Base-by-base conservation (phyloP, 345 rosid genomes). In the Populus nigra region DNA sequence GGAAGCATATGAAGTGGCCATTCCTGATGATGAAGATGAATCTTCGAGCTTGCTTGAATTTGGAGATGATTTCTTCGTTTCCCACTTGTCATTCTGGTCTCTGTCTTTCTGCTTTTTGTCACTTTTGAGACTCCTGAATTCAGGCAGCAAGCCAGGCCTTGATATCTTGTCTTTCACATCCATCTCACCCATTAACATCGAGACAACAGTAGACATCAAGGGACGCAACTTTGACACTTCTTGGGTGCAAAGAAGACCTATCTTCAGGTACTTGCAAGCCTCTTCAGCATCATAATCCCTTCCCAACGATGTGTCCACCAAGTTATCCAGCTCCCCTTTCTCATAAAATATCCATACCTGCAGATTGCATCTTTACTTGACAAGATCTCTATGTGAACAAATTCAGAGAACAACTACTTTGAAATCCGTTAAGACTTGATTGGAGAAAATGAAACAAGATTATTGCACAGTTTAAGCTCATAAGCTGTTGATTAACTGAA, bases 201-300 rank as follows among this genome's bases (percentile, higher is more conserved):
- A 70, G 27, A 85, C 85, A 78, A 80, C 85, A 0, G 77, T 75
- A 13, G 92, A 77, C 91, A 90, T 90, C 69, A 83, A 45, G 23
- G 94, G 94, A 35, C 94, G 86, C 67, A 80, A 82, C 78, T 85
- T 89, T 23, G 94, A 81, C 82, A 62, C 72, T 50, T 89, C 94
- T 77, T 90, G 94, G 66, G 90, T 89, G 90, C 94, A 87, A n/a
- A 88, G 88, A 41, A 90, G 88, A 15, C 88, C 90, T 65, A 89
- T 84, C 84, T 84, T 88, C 53, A 90, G 73, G 85, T 74, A 90
- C 45, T 72, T 84, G 62, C 65, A 73, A 71, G 88, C 91, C 75
- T 90, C 90, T 73, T 85, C 88, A 31, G 27, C 43, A 8, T 84
- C 72, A 12, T 39, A 84, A 72, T 87, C 86, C 3, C 79, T 88